Conservation (phyloP, 2,329 filamentous ascomycete genomes). For the Dothistroma pini region DNA sequence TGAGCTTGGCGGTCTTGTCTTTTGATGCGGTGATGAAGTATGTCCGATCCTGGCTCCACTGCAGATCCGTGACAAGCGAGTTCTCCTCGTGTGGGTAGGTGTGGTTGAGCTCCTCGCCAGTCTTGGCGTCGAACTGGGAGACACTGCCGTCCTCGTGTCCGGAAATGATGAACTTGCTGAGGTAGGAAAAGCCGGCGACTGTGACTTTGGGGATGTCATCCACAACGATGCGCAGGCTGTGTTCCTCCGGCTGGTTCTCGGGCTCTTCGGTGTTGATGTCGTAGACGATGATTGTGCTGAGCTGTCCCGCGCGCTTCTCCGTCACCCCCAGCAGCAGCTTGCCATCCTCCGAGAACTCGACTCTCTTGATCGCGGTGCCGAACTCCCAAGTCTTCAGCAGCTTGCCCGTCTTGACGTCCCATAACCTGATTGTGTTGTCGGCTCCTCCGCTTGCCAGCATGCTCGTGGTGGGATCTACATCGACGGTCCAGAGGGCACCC, state of each 20-base stretch:
- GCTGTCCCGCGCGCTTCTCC: conserved; percentile 96
- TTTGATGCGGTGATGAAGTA: conserved; percentile 99
- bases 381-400: conserved; percentile 98
- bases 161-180: conserved; percentile 93
- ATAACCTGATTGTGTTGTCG: conserved; percentile 96
- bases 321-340: conserved; percentile 87
- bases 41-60: conserved; percentile 89
- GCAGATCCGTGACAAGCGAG: conserved; percentile 81
- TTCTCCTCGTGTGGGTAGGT: conserved; percentile 82
- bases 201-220: conserved; percentile 91
- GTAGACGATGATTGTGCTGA: conserved; percentile 89
- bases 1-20: conserved; percentile 94
- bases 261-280: conserved; percentile 82
- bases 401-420: conserved; percentile 91
- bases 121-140: conserved; percentile 88
- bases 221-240: conserved; percentile 80
- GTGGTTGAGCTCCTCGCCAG: conserved; percentile 76
- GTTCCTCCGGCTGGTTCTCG: conserved; percentile 80
- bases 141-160: conserved; percentile 96
- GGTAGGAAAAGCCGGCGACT: conserved; percentile 92
- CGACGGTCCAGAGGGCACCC: conserved; percentile 98
- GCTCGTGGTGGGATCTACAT: conserved; percentile 87
- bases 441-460: conserved; percentile 93
- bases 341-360: conserved; percentile 95
- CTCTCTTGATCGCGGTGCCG: conserved; percentile 92